These are phyloP conservation scores for Oxalis stricta DNA, from an alignment of 441 rosid species.

Conservation along the genomic window DNA sequence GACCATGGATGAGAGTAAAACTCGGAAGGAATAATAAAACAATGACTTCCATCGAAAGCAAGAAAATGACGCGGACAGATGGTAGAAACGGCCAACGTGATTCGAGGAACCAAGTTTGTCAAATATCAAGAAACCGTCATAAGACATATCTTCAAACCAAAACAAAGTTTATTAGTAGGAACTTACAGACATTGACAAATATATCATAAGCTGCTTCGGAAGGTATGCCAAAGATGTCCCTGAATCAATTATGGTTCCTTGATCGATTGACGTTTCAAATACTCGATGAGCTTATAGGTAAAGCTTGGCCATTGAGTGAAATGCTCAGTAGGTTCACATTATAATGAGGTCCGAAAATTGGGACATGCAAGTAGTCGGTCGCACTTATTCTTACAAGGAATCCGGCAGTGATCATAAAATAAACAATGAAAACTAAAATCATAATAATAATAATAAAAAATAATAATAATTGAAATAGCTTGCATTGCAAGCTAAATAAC, in stretches of 20 bases:
- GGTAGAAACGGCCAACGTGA: no score
- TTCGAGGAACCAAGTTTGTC: no score
- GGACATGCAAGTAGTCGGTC: constrained; percentile 7
- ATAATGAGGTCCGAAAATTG: constrained; percentile 52
- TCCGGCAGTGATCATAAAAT: no score
- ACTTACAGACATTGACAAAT: constrained; percentile 55
- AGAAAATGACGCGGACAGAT: no score
- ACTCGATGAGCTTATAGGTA: constrained; percentile 34
- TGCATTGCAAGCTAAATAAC: constrained; percentile 2
- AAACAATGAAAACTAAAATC: not conserved
- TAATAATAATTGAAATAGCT: not conserved
- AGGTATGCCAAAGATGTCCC: constrained; percentile 70
- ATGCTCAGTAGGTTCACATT: constrained; percentile 54
- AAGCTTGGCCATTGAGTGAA: constrained; percentile 38
- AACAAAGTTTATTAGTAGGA: no score
- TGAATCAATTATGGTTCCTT: constrained; percentile 60
- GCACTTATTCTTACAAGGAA: constrained; percentile 7
- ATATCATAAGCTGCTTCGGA: constrained; percentile 60
- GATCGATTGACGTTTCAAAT: constrained; percentile 36
- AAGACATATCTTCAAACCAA: no score
- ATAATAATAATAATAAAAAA: not conserved
- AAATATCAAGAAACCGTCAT: not conserved
- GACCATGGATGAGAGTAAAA: no score
- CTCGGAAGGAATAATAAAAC: no score
- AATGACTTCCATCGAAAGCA: no score